These are phyloP conservation scores for Fonsecaea monophora DNA, from an alignment of 2,329 filamentous ascomycete species.

Conservation along the genomic window DNA sequence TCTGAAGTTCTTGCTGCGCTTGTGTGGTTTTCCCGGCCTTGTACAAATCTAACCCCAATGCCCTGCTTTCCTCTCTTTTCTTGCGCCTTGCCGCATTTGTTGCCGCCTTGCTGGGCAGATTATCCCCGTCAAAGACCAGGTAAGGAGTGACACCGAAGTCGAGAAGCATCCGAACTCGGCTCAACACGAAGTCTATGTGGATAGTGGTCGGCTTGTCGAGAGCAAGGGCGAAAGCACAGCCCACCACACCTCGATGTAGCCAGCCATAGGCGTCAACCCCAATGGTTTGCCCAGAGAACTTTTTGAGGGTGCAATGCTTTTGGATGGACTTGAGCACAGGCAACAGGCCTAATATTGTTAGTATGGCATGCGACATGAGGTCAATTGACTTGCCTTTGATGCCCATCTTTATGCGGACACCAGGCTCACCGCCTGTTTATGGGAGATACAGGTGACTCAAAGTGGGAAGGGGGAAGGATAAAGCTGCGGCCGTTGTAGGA, in stretches of 20 bases:
- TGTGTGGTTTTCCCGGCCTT: constrained; percentile 80
- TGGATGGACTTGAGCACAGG: constrained; percentile 96
- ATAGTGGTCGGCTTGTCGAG: constrained; percentile 85
- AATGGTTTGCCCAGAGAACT: constrained; percentile 83
- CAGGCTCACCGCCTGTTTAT: constrained; percentile 33
- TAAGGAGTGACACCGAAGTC: constrained; percentile 95
- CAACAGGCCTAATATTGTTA: constrained; percentile 70
- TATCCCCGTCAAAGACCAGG: constrained; percentile 94
- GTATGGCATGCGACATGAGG: not conserved
- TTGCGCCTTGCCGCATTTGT: constrained; percentile 82
- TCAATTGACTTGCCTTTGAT: constrained; percentile 49
- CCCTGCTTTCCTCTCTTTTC: constrained; percentile 77
- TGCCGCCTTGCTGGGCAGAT: constrained; percentile 86
- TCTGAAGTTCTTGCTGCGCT: constrained; percentile 87
- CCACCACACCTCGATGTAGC: constrained; percentile 90
- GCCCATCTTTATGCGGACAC: constrained; percentile 46
- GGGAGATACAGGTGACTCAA: not conserved
- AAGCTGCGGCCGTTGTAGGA: not conserved
- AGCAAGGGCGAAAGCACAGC: constrained; percentile 89
- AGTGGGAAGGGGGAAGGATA: not conserved
- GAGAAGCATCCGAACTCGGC: constrained; percentile 89
- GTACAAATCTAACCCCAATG: constrained; percentile 76
- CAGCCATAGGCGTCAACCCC: constrained; percentile 98
- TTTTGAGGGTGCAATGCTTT: constrained; percentile 82
- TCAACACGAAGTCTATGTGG: constrained; percentile 90